Evolutionary conservation across 208 protist species (phyloP), one percentile per base, ranked within the genome.

Genomic region (Wallacemonas collosoma): DNA sequence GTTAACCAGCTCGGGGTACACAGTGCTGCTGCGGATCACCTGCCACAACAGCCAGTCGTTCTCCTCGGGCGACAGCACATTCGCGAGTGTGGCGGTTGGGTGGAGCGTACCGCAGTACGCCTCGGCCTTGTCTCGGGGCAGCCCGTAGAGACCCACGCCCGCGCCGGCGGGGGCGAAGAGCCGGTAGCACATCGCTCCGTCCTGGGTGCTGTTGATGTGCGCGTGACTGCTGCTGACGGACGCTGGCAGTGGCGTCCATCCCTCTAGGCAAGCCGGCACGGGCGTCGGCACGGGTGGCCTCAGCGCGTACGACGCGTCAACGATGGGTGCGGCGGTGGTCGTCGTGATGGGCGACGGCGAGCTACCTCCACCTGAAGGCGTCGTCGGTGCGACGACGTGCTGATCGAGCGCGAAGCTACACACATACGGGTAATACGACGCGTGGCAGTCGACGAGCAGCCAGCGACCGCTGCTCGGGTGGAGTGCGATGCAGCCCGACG

Each of bases 401-500:
- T 70, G 44, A 35, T 41, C 17, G 43, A 71, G 66, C 2, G 60
- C 47, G 67, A 90, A 90, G 36, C 69, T 48, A 67, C 87, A 93
- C 5, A 80, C 68, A 69, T 83, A 88, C 11, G 80, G 74, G 56
- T 70, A 61, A 14, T 72, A 50, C 11, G 76, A 60, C n/a, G n/a
- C 40, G 11, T 51, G 17, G 40, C 82, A 83, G 55, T 65, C 45
- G 55, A 90, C 72, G 36, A 83, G 47, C 35, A n/a, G 8, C 87
- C 87, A 93, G 51, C 63, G 38, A 1, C 85, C 84, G 63, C 75
- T 68, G n/a, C 45, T 71, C 1, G 47, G 63, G 41, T 72, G 73
- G 84, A 90, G 84, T 14, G 69, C 83, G 35, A 93, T 81, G 44
- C 80, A 79, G 4, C 78, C 80, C n/a, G 75, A 74, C 65, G 74